These are phyloP conservation scores for Monosiga brevicollis DNA, from an alignment of 78 protist species.

Conservation along the genomic window DNA sequence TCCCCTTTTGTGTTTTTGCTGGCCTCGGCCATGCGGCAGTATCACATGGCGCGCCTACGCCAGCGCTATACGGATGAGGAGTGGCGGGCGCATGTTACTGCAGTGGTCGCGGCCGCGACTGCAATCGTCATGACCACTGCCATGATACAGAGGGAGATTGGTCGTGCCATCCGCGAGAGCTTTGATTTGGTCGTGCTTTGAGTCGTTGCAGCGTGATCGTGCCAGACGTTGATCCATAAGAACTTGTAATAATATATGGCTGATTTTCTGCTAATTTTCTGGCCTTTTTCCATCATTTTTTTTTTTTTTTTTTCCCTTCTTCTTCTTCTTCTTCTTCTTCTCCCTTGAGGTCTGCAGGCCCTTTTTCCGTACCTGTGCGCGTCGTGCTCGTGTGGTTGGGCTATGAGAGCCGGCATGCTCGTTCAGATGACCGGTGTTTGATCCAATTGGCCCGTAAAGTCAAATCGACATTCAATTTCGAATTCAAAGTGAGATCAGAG, in stretches of 20 bases:
- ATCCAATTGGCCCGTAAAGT: not conserved
- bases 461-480: not conserved
- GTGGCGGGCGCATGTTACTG: not conserved
- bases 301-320: too few species aligned
- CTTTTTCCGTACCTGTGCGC: not conserved
- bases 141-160: not conserved
- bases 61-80: not conserved
- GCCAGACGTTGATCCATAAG: not conserved
- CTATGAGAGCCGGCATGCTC: not conserved
- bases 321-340: not conserved
- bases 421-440: not conserved
- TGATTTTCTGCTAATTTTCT: not conserved
- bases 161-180: not conserved
- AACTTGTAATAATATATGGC: not conserved
- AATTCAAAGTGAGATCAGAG: not conserved
- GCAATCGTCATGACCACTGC: not conserved
- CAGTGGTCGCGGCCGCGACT: not conserved
- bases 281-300: not conserved
- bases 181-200: not conserved
- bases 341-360: not conserved
- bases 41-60: not conserved
- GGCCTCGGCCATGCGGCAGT: not conserved
- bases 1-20: not conserved
- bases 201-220: not conserved
- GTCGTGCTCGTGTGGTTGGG: not conserved